A percentile compares a stretch with the other conserved stretches of the same genome.
phyloP scores from a whole-genome alignment of 257 asterid genomes.

The Nicotiana undulata region DNA sequence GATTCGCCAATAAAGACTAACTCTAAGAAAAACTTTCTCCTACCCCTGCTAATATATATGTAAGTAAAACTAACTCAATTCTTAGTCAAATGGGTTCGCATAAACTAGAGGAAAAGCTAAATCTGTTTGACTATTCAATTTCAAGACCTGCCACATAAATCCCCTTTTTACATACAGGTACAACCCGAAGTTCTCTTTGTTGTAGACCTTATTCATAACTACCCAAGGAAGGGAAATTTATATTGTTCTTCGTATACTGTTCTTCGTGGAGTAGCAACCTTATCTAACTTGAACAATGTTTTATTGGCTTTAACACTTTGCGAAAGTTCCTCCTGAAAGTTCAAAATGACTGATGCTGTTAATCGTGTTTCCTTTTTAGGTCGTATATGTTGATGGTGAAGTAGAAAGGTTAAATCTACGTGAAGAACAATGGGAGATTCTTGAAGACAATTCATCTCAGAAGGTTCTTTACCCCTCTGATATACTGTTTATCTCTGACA shows the following conservation, averaged over 20 bases:
- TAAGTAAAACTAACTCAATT: not conserved
- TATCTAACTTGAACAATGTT: not conserved
- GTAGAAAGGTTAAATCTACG: slow-evolving; percentile 32
- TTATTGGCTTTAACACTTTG: not conserved
- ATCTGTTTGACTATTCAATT: not conserved
- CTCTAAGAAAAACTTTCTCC: too few relatives aligned
- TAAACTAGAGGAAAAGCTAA: not conserved
- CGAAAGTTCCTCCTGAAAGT: not conserved
- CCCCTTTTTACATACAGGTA: not conserved
- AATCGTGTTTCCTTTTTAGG: slow-evolving; percentile 22
- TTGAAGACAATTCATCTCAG: slow-evolving; percentile 9
- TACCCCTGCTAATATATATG: not conserved
- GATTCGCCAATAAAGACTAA: too few relatives aligned
- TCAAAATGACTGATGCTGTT: not conserved
- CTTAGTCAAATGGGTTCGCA: not conserved
- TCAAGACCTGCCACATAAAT: not conserved
- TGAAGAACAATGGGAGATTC: slow-evolving; percentile 38
- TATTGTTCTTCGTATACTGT: too few relatives aligned
- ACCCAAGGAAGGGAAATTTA: too few relatives aligned
- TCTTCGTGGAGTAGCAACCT: not conserved
- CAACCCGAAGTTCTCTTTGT: not conserved
- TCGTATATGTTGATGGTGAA: slow-evolving; percentile 37
- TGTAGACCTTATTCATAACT: not conserved
- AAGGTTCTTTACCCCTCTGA: slow-evolving; percentile 10
- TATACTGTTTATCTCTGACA: not conserved